Evolutionary conservation across 139 green algal species (phyloP).

Genomic region (Coccomyxa sp.): DNA sequence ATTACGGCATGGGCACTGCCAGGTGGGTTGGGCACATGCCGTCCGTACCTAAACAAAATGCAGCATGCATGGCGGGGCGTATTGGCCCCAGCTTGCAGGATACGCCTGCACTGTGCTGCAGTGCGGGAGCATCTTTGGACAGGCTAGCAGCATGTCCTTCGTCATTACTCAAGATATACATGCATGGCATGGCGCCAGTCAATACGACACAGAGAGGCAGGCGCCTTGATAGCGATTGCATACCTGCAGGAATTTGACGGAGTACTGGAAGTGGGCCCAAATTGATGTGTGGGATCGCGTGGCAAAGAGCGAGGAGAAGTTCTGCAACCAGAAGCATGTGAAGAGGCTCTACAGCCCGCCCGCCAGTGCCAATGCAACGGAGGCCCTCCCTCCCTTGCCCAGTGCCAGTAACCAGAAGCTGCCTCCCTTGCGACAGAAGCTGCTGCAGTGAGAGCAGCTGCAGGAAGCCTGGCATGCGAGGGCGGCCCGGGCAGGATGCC

Average conservation of each 20-base stretch:
- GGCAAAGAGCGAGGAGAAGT: background rate
- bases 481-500: too few relatives aligned
- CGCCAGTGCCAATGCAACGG: too few relatives aligned
- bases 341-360: too few relatives aligned
- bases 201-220: background rate
- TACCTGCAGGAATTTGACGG: background rate
- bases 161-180: background rate
- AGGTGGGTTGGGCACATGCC: background rate
- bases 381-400: too few relatives aligned
- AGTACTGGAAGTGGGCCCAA: conserved; percentile 2
- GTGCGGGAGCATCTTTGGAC: background rate
- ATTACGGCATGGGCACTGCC: conserved; percentile 7
- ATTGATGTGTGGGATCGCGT: background rate
- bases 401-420: too few relatives aligned
- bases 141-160: background rate
- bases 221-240: background rate
- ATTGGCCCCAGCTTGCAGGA: background rate
- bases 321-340: background rate
- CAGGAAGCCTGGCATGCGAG: too few relatives aligned
- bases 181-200: background rate
- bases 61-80: background rate
- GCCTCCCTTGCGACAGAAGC: too few relatives aligned
- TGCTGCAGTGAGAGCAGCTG: too few relatives aligned
- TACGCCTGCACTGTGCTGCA: background rate
- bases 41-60: background rate